These are phyloP conservation scores for Echria macrotheca DNA, from an alignment of 495 filamentous ascomycete species.

Conservation along the genomic window DNA sequence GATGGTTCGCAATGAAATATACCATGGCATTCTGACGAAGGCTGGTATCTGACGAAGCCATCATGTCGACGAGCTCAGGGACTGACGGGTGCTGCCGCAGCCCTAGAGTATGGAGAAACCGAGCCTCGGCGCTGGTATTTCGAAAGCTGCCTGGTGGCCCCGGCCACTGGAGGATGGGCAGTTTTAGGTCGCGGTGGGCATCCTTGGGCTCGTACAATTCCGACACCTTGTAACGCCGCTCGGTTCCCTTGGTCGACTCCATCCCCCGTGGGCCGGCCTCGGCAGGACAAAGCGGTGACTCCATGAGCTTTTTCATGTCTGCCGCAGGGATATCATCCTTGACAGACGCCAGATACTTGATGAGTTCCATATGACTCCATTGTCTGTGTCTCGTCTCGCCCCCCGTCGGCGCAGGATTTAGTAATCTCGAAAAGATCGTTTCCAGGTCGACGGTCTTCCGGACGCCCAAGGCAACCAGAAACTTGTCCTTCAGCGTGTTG, in stretches of 20 bases:
- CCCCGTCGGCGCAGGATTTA: conserved; percentile 43
- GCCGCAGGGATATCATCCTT: conserved; percentile 79
- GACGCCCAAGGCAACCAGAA: conserved; percentile 76
- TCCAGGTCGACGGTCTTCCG: conserved; percentile 82
- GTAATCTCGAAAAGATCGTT: conserved; percentile 83
- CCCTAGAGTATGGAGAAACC: conserved; percentile 66
- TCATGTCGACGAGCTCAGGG: conserved; percentile 66
- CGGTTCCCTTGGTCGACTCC: conserved; percentile 36
- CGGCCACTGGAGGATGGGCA: conserved; percentile 84
- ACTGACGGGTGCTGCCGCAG: conserved; percentile 63
- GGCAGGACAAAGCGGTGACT: conserved; percentile 74
- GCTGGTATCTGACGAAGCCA: conserved; percentile 56
- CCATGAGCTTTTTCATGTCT: conserved; percentile 73
- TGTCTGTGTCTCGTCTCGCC: conserved; percentile 46
- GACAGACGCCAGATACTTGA: conserved; percentile 88
- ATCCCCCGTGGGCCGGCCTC: conserved; percentile 52
- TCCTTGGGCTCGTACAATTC: conserved; percentile 84
- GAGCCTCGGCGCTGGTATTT: conserved; percentile 58
- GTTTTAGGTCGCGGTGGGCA: conserved; percentile 55
- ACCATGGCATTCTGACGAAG: conserved; percentile 62
- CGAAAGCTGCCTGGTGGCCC: conserved; percentile 57
- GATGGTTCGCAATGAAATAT: conserved; percentile 79
- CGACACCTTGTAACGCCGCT: conserved; percentile 66
- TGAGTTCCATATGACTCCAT: conserved; percentile 91
- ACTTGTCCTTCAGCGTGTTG: conserved; percentile 79